Base-by-base conservation (phyloP, 2,329 filamentous ascomycete species). In the Pyrenochaeta sp. region DNA sequence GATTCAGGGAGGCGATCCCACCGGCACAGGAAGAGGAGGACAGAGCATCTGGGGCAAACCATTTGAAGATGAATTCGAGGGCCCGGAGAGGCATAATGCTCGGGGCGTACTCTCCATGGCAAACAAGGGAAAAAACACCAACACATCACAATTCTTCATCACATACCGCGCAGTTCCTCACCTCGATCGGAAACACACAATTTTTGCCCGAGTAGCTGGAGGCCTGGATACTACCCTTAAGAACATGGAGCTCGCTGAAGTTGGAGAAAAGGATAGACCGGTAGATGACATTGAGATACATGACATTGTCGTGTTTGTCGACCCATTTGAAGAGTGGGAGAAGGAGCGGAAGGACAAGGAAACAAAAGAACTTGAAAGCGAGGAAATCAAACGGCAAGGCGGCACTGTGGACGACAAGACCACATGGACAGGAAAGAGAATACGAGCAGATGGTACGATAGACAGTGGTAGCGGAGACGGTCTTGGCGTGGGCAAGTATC, bases 111-210 rank as follows among this genome's bases (percentile, higher is more conserved):
- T 95, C 18, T 91, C 87, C 57, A 99, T 99, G 94, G 94, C 94
- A 27, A 99, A 99, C 73, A 99, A 99, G 69, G 94, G 94, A 45
- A 96, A 96, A 67, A 93, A 96, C 66, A 97, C 93, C 15, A 99
- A 99, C 73, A 94, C 89, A 7, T 90, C 85, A 58, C 94, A 99
- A 72, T 99, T 87, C 72, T 99, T 97, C 77, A 88, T 99, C 65
- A 89, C 88, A 0, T 99, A 99, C 71, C 86, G 90, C 36, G 79
- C 88, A 1, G 84, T 87, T 0, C 86, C 88, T 52, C 94, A 99
- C 73, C 81, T 99, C 1, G 90, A 99, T 71, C 82, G 87, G 47
- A 99, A 99, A 67, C 94, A 99, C 72, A 97, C 94, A n/a, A 89
- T 99, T 27, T 99, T 99, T 63, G 94, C 87, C 2, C 84, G 85